phyloP scores from a whole-genome alignment of 106 monocot species.

The Dendrobium nobile region DNA sequence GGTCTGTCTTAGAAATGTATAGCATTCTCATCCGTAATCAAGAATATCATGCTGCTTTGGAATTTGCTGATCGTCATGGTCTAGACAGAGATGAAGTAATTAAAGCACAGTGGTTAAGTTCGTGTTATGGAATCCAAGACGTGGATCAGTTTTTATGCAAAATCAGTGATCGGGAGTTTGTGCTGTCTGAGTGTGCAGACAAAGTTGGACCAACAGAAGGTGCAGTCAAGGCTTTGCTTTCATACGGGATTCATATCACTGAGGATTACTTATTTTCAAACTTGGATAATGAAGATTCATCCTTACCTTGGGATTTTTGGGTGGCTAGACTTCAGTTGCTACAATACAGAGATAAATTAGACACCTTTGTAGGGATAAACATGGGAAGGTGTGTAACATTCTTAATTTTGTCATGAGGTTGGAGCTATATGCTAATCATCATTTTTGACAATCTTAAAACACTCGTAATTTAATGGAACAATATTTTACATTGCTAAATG shows the following conservation, averaged over 20 bases:
- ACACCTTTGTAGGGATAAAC: constrained; percentile 88
- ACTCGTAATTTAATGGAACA: neutral
- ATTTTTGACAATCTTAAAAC: neutral
- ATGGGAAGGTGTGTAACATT: constrained; percentile 74
- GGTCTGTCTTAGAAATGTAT: constrained; percentile 75
- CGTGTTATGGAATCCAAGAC: constrained; percentile 39
- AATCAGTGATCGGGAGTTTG: constrained; percentile 68
- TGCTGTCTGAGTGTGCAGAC: constrained; percentile 71
- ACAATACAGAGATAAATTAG: constrained; percentile 71
- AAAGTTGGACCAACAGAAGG: constrained; percentile 66
- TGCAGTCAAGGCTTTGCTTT: constrained; percentile 56
- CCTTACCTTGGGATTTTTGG: constrained; percentile 47
- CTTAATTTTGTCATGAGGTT: neutral
- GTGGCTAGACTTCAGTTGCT: constrained; percentile 65
- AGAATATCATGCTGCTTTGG: constrained; percentile 56
- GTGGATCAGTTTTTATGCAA: constrained; percentile 55
- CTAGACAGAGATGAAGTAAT: constrained; percentile 76
- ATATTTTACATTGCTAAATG: neutral
- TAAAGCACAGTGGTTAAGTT: constrained; percentile 78
- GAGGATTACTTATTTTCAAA: constrained; percentile 52
- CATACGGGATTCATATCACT: constrained; percentile 70
- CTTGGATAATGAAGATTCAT: constrained; percentile 22
- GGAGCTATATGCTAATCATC: neutral
- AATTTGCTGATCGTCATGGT: constrained; percentile 46
- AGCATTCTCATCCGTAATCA: constrained; percentile 42